Evolutionary conservation across 139 green algal species (phyloP).

Genomic region (Picochlorum sp.): DNA sequence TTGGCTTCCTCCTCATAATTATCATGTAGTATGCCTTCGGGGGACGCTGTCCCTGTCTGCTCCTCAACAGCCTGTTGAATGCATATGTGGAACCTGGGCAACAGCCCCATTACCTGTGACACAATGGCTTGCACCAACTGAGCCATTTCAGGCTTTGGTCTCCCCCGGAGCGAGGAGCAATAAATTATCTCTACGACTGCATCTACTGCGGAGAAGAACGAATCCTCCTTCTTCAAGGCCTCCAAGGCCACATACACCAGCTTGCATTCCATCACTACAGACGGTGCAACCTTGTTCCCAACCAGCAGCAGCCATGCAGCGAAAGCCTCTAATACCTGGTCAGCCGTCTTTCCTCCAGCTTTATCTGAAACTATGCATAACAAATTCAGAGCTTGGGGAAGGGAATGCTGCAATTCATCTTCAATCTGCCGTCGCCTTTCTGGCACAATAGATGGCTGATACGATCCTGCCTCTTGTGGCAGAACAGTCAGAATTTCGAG

Average conservation of each 20-base stretch:
- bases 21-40: conserved; percentile 17
- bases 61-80: conserved; percentile 29
- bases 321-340: conserved; percentile 62
- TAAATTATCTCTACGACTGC: conserved; percentile 50
- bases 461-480: conserved; percentile 70
- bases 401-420: conserved; percentile 44
- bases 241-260: conserved; percentile 57
- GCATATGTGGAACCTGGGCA: conserved; percentile 53
- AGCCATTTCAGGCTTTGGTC: conserved; percentile 41
- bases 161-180: conserved; percentile 17
- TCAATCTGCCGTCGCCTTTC: conserved; percentile 59
- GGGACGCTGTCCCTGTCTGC: conserved; percentile 4
- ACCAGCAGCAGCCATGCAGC: conserved; percentile 66
- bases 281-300: conserved; percentile 9
- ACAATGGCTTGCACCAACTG: conserved; percentile 66
- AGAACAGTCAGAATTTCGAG: conserved; percentile 83
- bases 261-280: conserved; percentile 11
- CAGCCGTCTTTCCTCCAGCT: neutral
- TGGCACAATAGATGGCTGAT: conserved; percentile 61
- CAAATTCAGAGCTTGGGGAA: conserved; percentile 48
- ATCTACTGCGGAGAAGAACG: conserved; percentile 73
- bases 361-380: conserved; percentile 38
- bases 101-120: conserved; percentile 65
- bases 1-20: conserved; percentile 80
- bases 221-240: conserved; percentile 39